A percentile compares a stretch with the other conserved stretches of the same genome.
phyloP scores from a whole-genome alignment of 345 rosid species.

The Reutealis trisperma region DNA sequence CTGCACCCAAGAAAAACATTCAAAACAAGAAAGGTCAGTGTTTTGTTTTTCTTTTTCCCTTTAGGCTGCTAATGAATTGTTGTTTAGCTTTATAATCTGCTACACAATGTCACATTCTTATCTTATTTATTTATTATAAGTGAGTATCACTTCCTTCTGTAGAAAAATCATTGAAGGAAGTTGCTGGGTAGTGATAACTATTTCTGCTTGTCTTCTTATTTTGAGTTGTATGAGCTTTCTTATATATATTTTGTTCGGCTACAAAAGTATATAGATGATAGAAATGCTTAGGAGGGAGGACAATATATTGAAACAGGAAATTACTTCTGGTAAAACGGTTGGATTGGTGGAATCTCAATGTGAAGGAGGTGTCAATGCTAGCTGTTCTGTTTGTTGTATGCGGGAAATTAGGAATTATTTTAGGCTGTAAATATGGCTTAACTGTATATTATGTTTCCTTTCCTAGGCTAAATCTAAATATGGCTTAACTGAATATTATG shows the following conservation, averaged over 20 bases:
- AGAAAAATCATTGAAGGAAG: not conserved
- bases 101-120: not conserved
- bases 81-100: not conserved
- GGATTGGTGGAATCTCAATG: too few species aligned
- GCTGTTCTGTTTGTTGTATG: too few species aligned
- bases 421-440: too few species aligned
- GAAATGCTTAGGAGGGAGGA: too few species aligned
- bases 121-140: not conserved
- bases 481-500: too few species aligned
- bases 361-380: too few species aligned
- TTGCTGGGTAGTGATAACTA: not conserved
- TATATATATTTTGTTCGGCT: not conserved
- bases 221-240: not conserved
- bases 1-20: constrained; percentile 33
- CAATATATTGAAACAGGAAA: too few species aligned
- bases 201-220: not conserved
- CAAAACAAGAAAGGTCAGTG: constrained; percentile 38
- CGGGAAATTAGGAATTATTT: too few species aligned
- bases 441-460: too few species aligned
- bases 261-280: too few species aligned
- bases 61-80: not conserved
- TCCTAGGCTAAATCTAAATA: too few species aligned
- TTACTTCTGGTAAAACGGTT: too few species aligned
- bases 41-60: not conserved
- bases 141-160: not conserved